These are phyloP conservation scores for Fusarium sp. DNA, from an alignment of 2,329 filamentous ascomycete species.

Conservation along the genomic window DNA sequence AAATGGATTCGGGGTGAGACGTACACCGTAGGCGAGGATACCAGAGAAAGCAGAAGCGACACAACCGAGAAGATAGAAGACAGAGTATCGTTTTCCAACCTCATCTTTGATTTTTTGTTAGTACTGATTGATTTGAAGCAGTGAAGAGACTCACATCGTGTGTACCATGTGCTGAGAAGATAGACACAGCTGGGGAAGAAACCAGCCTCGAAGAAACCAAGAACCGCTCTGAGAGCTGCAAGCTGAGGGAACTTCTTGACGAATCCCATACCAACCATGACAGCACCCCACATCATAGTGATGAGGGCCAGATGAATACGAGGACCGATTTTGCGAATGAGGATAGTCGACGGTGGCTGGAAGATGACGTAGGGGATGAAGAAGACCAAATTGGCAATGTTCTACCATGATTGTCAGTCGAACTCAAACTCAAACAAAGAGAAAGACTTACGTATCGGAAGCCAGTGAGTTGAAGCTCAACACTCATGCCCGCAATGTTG, in stretches of 20 bases:
- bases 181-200: constrained; percentile 80
- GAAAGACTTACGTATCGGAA: constrained; percentile 57
- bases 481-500: constrained; percentile 73
- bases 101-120: constrained; percentile 60
- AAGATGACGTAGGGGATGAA: constrained; percentile 80
- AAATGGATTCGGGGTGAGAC: constrained; percentile 42
- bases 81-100: constrained; percentile 75
- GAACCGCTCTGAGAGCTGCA: constrained; percentile 66
- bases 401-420: constrained; percentile 49
- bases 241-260: constrained; percentile 63
- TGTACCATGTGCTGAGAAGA: constrained; percentile 80
- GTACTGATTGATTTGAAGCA: neutral
- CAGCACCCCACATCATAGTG: constrained; percentile 68
- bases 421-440: too few species aligned
- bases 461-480: constrained; percentile 59
- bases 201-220: constrained; percentile 75
- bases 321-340: constrained; percentile 75
- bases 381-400: constrained; percentile 78
- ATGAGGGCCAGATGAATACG: constrained; percentile 66
- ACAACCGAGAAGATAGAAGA: constrained; percentile 77
- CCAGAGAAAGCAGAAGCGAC: constrained; percentile 74
- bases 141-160: constrained; percentile 62
- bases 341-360: constrained; percentile 76
- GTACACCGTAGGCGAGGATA: constrained; percentile 75
- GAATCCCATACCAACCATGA: constrained; percentile 76